These are phyloP conservation scores for Phytophthora boehmeriae DNA, from an alignment of 352 stramenopile genomes.

Conservation along the genomic window DNA sequence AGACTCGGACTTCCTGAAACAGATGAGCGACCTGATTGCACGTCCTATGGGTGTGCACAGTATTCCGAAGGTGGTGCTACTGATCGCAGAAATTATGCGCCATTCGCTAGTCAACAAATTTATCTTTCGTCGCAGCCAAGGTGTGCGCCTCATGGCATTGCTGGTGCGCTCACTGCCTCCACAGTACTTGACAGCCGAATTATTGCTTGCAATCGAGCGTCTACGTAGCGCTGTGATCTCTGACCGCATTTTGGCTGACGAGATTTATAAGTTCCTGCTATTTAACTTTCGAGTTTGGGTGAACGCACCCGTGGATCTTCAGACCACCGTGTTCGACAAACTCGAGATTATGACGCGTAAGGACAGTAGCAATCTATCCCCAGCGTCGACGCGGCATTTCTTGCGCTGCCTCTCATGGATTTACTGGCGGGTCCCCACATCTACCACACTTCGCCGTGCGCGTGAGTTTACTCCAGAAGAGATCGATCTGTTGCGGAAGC, in stretches of 20 bases:
- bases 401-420: constrained; percentile 86
- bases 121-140: constrained; percentile 80
- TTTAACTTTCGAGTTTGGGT: constrained; percentile 90
- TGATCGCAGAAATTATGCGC: constrained; percentile 87
- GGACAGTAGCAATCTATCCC: constrained; percentile 70
- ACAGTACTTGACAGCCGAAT: constrained; percentile 66
- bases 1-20: constrained; percentile 72
- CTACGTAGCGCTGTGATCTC: constrained; percentile 78
- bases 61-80: constrained; percentile 75
- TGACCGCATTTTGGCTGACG: constrained; percentile 76
- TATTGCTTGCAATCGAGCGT: constrained; percentile 76
- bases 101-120: constrained; percentile 90
- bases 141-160: constrained; percentile 71
- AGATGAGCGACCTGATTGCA: constrained; percentile 77
- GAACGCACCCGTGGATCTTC: constrained; percentile 70
- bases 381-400: constrained; percentile 80
- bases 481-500: constrained; percentile 63
- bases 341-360: constrained; percentile 79
- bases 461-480: constrained; percentile 58
- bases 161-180: constrained; percentile 71
- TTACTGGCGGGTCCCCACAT: constrained; percentile 63
- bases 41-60: constrained; percentile 70
- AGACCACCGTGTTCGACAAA: constrained; percentile 82
- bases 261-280: constrained; percentile 85
- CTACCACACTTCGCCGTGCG: constrained; percentile 56